phyloP scores from a whole-genome alignment of 2,329 filamentous ascomycete species.

The Penicillium sp. region DNA sequence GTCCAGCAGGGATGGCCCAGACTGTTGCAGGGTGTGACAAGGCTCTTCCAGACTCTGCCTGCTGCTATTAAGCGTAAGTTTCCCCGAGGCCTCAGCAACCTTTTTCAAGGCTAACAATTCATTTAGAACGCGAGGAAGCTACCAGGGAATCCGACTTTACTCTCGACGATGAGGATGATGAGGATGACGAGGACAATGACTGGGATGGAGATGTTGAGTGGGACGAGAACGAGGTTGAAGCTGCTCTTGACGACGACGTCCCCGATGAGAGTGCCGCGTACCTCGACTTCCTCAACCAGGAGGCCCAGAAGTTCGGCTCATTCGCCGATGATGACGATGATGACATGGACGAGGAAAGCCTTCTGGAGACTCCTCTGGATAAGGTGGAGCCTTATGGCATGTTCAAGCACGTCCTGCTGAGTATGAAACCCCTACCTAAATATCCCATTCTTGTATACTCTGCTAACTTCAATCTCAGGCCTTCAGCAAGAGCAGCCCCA shows the following conservation, averaged over 20 bases:
- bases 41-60: conserved; percentile 88
- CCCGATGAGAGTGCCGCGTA: conserved; percentile 93
- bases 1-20: conserved; percentile 95
- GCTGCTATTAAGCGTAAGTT: conserved; percentile 76
- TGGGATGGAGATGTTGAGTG: conserved; percentile 76
- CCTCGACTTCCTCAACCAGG: conserved; percentile 91
- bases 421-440: conserved; percentile 56
- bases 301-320: conserved; percentile 81
- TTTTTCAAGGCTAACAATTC: conserved; percentile 28
- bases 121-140: conserved; percentile 79
- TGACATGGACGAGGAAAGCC: conserved; percentile 84
- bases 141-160: conserved; percentile 82
- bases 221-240: conserved; percentile 64
- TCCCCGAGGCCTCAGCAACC: background rate
- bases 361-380: conserved; percentile 91
- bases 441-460: conserved; percentile 18
- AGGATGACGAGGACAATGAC: conserved; percentile 78
- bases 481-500: conserved; percentile 89
- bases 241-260: conserved; percentile 60
- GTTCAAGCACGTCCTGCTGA: conserved; percentile 77
- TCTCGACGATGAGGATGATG: conserved; percentile 68
- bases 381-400: conserved; percentile 91
- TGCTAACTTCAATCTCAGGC: conserved; percentile 52
- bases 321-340: conserved; percentile 75
- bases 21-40: conserved; percentile 81